Percentiles rank a stretch among this genome's conserved stretches.
These are phyloP conservation scores for Solanum lignicaule DNA, from an alignment of 257 asterid species.

Conservation along the genomic window DNA sequence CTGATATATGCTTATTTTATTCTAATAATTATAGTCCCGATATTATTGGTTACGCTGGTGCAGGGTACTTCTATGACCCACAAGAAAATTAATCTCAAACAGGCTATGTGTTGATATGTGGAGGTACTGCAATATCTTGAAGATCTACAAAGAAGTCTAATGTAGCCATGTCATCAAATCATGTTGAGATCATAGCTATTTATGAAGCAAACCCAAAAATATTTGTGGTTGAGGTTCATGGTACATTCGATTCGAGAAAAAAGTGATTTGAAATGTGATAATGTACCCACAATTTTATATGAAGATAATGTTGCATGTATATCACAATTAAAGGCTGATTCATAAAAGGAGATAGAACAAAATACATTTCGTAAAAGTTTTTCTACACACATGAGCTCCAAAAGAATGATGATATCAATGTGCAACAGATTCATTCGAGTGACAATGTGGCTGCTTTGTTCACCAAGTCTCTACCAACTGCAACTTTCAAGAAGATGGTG, in stretches of 20 bases:
- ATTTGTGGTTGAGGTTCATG: background rate
- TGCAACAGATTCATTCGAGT: too few relatives aligned
- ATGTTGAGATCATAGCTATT: background rate
- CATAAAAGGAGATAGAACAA: background rate
- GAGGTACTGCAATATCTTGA: background rate
- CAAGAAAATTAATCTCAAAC: background rate
- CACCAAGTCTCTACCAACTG: too few relatives aligned
- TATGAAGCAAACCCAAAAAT: too few relatives aligned
- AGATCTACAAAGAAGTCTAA: background rate
- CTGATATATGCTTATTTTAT: too few relatives aligned
- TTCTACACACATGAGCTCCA: background rate
- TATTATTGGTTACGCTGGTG: too few relatives aligned
- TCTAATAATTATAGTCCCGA: background rate
- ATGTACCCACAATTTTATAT: background rate
- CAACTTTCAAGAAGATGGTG: background rate
- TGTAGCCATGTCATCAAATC: background rate
- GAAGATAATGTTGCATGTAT: background rate
- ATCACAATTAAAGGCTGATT: background rate
- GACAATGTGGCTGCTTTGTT: too few relatives aligned
- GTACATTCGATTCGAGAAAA: background rate
- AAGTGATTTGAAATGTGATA: background rate
- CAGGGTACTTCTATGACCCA: background rate
- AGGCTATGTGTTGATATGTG: background rate
- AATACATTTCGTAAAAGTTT: too few relatives aligned
- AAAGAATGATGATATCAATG: too few relatives aligned